A percentile compares a stretch with the other conserved stretches of the same genome.
Conservation (phyloP, 305 asterid species). For the Fraxinus paxiana region DNA sequence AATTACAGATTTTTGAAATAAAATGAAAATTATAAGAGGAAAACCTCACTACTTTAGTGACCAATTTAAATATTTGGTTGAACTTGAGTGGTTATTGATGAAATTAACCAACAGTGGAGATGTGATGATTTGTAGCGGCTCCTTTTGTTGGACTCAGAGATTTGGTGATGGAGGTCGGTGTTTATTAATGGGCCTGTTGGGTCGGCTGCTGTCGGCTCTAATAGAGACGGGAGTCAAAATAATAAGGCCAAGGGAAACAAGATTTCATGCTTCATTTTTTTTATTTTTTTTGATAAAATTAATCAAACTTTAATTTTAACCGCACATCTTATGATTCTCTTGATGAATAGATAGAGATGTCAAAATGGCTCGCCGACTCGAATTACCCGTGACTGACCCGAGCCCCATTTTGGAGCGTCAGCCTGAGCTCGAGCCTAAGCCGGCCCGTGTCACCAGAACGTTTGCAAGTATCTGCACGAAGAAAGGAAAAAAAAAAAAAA, state of each 20-base stretch:
- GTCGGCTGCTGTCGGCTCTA: neutral
- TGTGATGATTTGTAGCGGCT: neutral
- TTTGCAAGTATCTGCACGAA: no score
- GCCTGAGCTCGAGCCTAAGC: no score
- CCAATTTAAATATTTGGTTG: neutral
- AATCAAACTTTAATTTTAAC: neutral
- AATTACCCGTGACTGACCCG: no score
- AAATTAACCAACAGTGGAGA: neutral
- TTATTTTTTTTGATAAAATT: no score
- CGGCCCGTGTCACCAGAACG: no score
- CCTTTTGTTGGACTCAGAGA: neutral
- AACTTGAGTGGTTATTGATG: neutral
- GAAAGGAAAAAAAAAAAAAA: no score
- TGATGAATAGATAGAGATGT: no score
- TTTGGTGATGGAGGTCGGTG: neutral
- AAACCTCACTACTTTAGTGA: neutral
- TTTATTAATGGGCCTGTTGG: neutral
- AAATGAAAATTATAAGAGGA: neutral
- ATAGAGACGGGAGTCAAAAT: neutral
- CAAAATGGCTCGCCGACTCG: no score
- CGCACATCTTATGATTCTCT: neutral
- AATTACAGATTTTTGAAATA: neutral
- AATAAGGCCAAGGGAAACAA: neutral
- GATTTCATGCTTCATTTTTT: no score
- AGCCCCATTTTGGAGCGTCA: no score